Evolutionary conservation across 805 yeast genomes (phyloP), one percentile per base, ranked within the genome.

Genomic region (Metschnikowia reukaufii): DNA sequence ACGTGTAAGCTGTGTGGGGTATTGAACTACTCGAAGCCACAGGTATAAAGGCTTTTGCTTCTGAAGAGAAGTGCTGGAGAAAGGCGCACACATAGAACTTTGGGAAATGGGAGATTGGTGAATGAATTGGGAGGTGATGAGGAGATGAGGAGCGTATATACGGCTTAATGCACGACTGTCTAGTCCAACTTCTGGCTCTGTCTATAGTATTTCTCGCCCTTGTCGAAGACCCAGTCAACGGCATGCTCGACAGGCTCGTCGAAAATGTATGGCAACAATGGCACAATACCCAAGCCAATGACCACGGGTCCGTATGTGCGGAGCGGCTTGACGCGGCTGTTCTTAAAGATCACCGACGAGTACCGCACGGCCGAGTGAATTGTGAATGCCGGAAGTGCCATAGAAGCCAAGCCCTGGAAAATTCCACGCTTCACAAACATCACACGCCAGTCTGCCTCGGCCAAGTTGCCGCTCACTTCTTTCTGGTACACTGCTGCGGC

Each of bases 311-410:
- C 91, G 64, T 79, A 86, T 0, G 81, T 71, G 57, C 77, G 78
- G 48, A 87, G 43, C 1, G 67, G 47, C 45, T 73, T 71, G 49
- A 72, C 74, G 39, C 71, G 67, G 42, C 77, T 63, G 61, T 82
- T 81, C 62, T 82, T 82, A 62, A 88, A 80, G 25, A 82, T 66
- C 17, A 68, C 46, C 2, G 88, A 83, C 1, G 89, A 80, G 60
- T 86, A 86, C 54, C 84, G 75, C 34, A 87, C 96, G 4, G 83
- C 71, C 2, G 86, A 75, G 62, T 87, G 96, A 57, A 87, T 87
- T 4, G 96, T 87, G 64, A 86, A 82, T 2, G 95, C 95, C 8
- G 96, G 96, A 35, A 87, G 72, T 13, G 88, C 92, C 94, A 87
- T 88, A 37, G 88, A 82, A 2, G 96, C 96, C 52, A 88, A 73